These are phyloP conservation scores for Sinapis alba DNA, from an alignment of 441 rosid genomes.

Conservation along the genomic window DNA sequence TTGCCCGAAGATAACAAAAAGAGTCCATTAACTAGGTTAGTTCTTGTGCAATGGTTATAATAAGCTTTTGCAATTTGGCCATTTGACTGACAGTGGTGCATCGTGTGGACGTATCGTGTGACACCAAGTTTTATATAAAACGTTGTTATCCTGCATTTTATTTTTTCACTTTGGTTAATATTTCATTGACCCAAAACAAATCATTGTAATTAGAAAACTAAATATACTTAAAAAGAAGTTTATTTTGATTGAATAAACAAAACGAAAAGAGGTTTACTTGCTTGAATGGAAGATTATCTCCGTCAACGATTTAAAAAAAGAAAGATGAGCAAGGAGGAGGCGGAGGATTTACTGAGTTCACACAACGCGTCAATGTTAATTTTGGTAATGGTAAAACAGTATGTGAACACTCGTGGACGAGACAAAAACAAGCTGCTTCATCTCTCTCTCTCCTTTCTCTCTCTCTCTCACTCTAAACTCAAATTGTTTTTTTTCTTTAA, in stretches of 20 bases:
- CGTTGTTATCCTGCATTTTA: background rate
- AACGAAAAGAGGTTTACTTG: background rate
- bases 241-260: background rate
- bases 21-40: background rate
- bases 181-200: no score
- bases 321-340: background rate
- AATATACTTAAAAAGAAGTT: background rate
- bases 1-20: background rate
- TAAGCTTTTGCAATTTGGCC: background rate
- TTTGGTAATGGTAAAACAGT: slow-evolving; percentile 14
- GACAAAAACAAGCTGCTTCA: slow-evolving; percentile 32
- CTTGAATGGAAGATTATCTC: slow-evolving; percentile 20
- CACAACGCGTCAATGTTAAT: slow-evolving; percentile 36
- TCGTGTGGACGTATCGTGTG: background rate
- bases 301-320: slow-evolving; percentile 4
- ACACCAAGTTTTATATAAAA: background rate
- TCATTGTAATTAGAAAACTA: no score
- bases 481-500: slow-evolving; percentile 8
- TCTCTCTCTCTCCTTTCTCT: slow-evolving; percentile 25
- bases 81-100: background rate
- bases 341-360: slow-evolving; percentile 23
- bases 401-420: slow-evolving; percentile 41
- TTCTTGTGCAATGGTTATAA: background rate
- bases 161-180: background rate
- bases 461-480: slow-evolving; percentile 1